Percentiles rank a stretch among this genome's conserved stretches.
phyloP scores from a whole-genome alignment of 164 flowering plant genomes.

The Nymphaea colorata region DNA sequence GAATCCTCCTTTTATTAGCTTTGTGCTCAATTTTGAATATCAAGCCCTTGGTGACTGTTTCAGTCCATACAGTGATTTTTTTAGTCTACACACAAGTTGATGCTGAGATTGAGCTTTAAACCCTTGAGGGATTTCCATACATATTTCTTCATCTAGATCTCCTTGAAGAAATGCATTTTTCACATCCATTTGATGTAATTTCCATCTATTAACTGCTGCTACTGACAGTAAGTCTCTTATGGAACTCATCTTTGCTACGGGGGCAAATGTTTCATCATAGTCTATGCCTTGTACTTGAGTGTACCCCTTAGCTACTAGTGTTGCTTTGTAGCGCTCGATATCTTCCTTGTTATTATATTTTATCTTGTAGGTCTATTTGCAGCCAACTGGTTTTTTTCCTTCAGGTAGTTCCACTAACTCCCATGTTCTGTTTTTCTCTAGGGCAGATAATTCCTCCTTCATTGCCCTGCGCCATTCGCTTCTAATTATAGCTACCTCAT shows the following conservation, averaged over 20 bases:
- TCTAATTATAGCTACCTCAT: not conserved
- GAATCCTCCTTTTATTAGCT: not conserved
- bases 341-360: not conserved
- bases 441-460: not conserved
- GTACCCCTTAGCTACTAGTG: not conserved
- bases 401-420: not conserved
- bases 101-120: not conserved
- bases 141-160: conserved; percentile 1
- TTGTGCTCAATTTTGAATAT: not conserved
- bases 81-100: not conserved
- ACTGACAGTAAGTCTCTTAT: not conserved
- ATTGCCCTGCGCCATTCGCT: not conserved
- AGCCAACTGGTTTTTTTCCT: not conserved
- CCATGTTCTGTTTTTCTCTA: not conserved
- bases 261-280: not conserved
- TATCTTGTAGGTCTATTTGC: not conserved
- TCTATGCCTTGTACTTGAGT: not conserved
- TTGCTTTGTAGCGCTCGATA: not conserved
- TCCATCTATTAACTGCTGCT: not conserved
- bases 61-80: not conserved
- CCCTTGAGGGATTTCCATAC: not conserved
- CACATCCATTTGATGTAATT: not conserved
- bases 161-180: not conserved
- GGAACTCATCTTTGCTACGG: not conserved
- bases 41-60: not conserved